A percentile compares a stretch with the other conserved stretches of the same genome.
Conservation (phyloP, 1,284 basidiomycete species). For the Puccinia novopanici region DNA sequence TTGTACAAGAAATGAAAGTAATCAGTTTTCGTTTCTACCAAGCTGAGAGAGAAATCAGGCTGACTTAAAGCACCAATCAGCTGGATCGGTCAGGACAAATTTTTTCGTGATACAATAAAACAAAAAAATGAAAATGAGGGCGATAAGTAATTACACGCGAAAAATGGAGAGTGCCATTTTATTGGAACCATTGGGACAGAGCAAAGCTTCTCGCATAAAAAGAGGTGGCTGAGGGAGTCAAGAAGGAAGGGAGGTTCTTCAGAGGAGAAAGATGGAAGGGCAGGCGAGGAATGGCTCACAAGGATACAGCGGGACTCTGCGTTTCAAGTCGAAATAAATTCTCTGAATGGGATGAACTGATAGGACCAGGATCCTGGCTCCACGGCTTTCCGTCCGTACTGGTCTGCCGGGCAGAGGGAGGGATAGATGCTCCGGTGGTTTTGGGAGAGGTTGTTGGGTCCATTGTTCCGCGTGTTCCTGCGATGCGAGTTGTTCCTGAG, state of each 20-base stretch:
- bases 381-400: slow-evolving; percentile 53
- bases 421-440: too few relatives aligned
- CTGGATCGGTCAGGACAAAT: background rate
- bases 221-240: background rate
- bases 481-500: background rate
- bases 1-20: background rate
- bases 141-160: background rate
- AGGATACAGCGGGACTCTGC: slow-evolving; percentile 74
- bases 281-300: slow-evolving; percentile 10
- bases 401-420: background rate
- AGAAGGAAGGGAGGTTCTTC: background rate
- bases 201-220: slow-evolving; percentile 76
- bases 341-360: slow-evolving; percentile 64
- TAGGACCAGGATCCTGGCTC: slow-evolving; percentile 57
- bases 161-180: too few relatives aligned
- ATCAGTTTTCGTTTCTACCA: background rate
- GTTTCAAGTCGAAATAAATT: slow-evolving; percentile 74
- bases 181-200: slow-evolving; percentile 62
- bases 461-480: background rate
- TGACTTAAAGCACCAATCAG: slow-evolving; percentile 28
- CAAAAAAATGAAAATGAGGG: background rate
- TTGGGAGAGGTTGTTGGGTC: background rate
- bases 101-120: background rate
- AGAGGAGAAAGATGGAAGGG: background rate
- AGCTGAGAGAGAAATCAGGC: slow-evolving; percentile 7